A percentile compares a stretch with the other conserved stretches of the same genome.
phyloP scores from a whole-genome alignment of 345 rosid genomes.

The Odontarrhena argentea region DNA sequence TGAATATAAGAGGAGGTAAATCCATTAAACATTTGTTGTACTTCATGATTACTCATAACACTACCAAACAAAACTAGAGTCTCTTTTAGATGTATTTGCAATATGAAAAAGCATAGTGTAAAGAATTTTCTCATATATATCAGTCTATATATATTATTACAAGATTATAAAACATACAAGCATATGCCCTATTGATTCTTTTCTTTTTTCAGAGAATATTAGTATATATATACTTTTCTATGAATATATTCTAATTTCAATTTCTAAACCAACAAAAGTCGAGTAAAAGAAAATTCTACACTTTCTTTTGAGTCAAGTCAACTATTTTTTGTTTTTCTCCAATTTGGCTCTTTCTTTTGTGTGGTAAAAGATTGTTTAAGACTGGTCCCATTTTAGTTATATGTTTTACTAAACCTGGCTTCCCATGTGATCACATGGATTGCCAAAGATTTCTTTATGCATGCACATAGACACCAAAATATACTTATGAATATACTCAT shows the following conservation, averaged over 20 bases:
- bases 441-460: slow-evolving; percentile 10
- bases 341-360: not conserved
- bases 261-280: not conserved
- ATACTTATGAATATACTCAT: slow-evolving; percentile 1
- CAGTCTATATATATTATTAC: not conserved
- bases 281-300: not conserved
- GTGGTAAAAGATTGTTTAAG: slow-evolving; percentile 11
- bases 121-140: slow-evolving; percentile 5
- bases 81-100: not conserved
- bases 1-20: not conserved
- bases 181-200: not conserved
- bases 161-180: slow-evolving; percentile 8
- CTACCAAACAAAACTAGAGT: slow-evolving; percentile 12
- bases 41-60: slow-evolving; percentile 7
- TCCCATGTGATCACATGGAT: slow-evolving; percentile 44
- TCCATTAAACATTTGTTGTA: not conserved
- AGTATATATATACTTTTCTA: not conserved
- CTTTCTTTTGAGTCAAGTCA: slow-evolving; percentile 24
- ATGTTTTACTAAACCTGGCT: not conserved
- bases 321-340: slow-evolving; percentile 14
- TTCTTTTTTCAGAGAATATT: not conserved
- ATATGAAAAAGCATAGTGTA: not conserved
- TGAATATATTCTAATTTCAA: not conserved
- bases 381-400: slow-evolving; percentile 28
- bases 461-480: slow-evolving; percentile 3